Evolutionary conservation across 225 moss, liverwort and hornwort species (phyloP).

Genomic region (Anthoceros angustus): DNA sequence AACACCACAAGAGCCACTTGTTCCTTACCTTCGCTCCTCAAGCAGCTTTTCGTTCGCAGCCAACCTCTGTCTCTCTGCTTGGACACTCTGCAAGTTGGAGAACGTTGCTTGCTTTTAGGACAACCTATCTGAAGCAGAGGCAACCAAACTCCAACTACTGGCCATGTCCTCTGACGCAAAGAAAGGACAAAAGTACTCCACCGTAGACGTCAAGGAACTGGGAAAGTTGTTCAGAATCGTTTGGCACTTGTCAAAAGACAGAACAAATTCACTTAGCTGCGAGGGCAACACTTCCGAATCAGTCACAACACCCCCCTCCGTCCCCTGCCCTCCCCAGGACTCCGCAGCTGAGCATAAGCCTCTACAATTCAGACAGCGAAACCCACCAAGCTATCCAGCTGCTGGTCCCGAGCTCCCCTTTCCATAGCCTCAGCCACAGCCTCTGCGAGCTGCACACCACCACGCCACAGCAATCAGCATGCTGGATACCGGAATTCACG

Average conservation of each 20-base stretch:
- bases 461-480: neutral
- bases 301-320: neutral
- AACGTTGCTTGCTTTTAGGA: neutral
- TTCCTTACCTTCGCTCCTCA: neutral
- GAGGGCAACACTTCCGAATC: too few relatives aligned
- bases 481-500: neutral
- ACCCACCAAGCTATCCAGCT: neutral
- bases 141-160: neutral
- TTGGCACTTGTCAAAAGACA: too few relatives aligned
- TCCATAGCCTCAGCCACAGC: neutral
- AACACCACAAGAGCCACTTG: too few relatives aligned
- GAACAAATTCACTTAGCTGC: too few relatives aligned
- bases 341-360: neutral
- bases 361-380: neutral
- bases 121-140: neutral
- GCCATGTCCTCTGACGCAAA: neutral
- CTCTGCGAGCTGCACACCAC: neutral
- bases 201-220: too few relatives aligned
- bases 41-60: neutral
- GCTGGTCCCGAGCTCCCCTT: neutral
- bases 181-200: too few relatives aligned
- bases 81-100: neutral
- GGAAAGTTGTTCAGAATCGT: too few relatives aligned
- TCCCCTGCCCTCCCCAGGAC: neutral
- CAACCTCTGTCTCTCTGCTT: neutral